These are phyloP conservation scores for Spinacia oleracea DNA, from an alignment of 179 eudicot genomes.

Conservation along the genomic window DNA sequence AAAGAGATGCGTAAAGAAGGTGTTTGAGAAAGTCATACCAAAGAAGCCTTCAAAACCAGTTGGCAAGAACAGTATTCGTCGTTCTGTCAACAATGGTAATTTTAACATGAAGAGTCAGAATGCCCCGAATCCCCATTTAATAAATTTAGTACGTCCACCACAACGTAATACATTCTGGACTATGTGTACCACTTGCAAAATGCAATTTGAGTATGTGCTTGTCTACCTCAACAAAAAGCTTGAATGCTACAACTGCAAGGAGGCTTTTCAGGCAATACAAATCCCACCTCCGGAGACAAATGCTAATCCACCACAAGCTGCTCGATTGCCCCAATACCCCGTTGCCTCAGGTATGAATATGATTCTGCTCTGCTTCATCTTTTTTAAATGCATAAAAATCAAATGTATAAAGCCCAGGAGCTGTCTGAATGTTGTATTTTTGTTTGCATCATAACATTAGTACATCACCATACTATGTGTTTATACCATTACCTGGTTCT, in stretches of 20 bases:
- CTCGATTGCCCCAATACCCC: slow-evolving; percentile 20
- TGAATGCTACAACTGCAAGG: slow-evolving; percentile 74
- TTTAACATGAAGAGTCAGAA: slow-evolving; percentile 31
- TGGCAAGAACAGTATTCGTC: slow-evolving; percentile 31
- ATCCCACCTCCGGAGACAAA: slow-evolving; percentile 56
- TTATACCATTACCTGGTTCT: background rate
- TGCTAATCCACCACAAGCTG: slow-evolving; percentile 25
- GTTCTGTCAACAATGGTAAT: slow-evolving; percentile 28
- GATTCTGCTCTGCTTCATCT: background rate
- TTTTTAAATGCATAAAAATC: background rate
- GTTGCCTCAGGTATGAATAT: slow-evolving; percentile 26
- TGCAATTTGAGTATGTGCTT: slow-evolving; percentile 91
- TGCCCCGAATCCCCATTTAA: slow-evolving; percentile 33
- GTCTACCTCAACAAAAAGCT: slow-evolving; percentile 73
- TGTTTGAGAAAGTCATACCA: slow-evolving; percentile 44
- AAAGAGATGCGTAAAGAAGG: slow-evolving; percentile 50
- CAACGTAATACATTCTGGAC: slow-evolving; percentile 88
- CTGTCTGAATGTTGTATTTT: background rate
- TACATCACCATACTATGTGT: background rate
- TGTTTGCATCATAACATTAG: background rate
- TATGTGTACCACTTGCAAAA: slow-evolving; percentile 72
- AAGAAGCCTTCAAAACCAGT: slow-evolving; percentile 28
- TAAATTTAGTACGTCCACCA: slow-evolving; percentile 26
- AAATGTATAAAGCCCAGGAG: background rate
- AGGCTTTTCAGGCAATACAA: slow-evolving; percentile 68